Evolutionary conservation across 352 stramenopile species (phyloP).

Genomic region (Phytophthora fragariaefolia): DNA sequence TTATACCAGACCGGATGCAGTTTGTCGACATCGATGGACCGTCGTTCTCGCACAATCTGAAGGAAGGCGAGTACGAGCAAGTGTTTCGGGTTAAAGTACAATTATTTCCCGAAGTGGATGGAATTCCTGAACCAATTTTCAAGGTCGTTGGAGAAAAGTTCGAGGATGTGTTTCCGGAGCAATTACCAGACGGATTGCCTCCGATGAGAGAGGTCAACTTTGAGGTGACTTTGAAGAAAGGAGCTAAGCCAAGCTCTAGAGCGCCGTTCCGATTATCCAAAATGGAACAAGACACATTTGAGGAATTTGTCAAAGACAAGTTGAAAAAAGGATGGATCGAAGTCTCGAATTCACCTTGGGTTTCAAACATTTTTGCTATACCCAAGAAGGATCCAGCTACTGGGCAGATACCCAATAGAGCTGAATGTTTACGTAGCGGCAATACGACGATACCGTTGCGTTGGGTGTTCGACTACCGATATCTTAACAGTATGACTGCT

Average conservation of each 20-base stretch:
- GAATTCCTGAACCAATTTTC: conserved; percentile 6
- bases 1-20: conserved; percentile 1
- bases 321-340: too few relatives aligned
- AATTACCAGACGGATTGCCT: conserved; percentile 18
- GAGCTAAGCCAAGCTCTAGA: too few relatives aligned
- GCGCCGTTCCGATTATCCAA: too few relatives aligned
- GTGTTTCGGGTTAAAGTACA: conserved; percentile 13
- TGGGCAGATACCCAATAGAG: not conserved
- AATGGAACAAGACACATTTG: too few relatives aligned
- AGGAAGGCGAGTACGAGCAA: conserved; percentile 7
- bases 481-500: conserved; percentile 16
- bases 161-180: conserved; percentile 20
- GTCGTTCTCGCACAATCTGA: conserved; percentile 3
- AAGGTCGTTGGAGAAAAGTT: conserved; percentile 9
- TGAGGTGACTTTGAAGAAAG: too few relatives aligned
- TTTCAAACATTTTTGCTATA: too few relatives aligned
- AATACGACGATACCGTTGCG: conserved; percentile 12
- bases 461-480: conserved; percentile 24
- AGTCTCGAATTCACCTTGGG: too few relatives aligned
- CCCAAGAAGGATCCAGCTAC: conserved; percentile 7
- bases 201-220: conserved; percentile 2
- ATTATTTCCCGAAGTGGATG: not conserved
- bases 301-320: too few relatives aligned
- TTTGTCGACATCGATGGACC: conserved; percentile 15
- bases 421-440: conserved; percentile 18